Evolutionary conservation across 2,329 filamentous ascomycete species (phyloP).

Genomic region (Penicillium palitans): DNA sequence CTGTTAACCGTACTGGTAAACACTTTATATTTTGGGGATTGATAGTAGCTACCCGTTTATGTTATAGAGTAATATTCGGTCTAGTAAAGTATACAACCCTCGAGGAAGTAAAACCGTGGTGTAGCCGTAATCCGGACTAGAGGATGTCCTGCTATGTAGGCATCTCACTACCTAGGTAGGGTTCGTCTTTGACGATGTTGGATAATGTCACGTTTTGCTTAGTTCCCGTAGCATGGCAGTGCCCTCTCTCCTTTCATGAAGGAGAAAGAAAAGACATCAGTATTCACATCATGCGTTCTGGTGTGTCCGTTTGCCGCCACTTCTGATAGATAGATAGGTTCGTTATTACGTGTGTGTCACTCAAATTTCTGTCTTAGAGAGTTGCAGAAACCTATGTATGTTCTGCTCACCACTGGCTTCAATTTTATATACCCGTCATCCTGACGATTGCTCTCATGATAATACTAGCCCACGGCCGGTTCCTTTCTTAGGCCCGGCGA

Average conservation of each 20-base stretch:
- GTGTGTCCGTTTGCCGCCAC: background rate
- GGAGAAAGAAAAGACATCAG: background rate
- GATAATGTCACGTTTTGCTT: constrained; percentile 1
- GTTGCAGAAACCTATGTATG: background rate
- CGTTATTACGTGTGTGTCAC: background rate
- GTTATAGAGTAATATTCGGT: constrained; percentile 1
- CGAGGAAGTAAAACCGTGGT: constrained; percentile 1
- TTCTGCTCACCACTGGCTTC: background rate
- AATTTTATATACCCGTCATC: constrained; percentile 4
- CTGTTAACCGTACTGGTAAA: background rate
- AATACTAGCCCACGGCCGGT: background rate
- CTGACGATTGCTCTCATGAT: background rate
- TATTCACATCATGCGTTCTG: background rate
- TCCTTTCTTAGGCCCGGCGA: background rate
- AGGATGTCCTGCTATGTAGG: constrained; percentile 2
- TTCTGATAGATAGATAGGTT: constrained; percentile 3
- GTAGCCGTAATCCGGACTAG: constrained; percentile 1
- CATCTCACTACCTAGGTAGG: background rate
- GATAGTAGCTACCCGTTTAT: background rate
- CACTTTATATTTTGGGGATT: background rate
- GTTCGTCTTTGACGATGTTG: constrained; percentile 1
- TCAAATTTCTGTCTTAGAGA: background rate
- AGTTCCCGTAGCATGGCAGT: background rate
- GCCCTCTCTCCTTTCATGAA: background rate
- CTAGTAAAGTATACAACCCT: constrained; percentile 2